Conservation (phyloP, 106 monocot species). For the Acanthochlamys bracteata region DNA sequence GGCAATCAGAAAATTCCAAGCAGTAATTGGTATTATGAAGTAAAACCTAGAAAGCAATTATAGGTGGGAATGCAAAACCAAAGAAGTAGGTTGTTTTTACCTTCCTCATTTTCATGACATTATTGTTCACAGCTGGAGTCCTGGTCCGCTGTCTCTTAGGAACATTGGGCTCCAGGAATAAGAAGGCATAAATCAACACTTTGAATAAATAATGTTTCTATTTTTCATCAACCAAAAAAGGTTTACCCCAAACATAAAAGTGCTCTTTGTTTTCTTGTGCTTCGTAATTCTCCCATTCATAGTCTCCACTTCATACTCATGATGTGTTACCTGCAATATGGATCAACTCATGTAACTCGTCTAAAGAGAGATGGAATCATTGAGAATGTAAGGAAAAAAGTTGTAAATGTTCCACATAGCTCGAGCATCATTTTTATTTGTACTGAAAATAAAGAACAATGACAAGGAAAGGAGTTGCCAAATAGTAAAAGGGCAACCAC, state of each 20-base stretch:
- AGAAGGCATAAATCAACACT: background rate
- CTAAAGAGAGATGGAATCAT: no score
- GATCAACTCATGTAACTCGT: no score
- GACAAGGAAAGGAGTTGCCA: no score
- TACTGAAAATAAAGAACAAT: no score
- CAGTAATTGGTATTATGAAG: background rate
- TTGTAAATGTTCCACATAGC: no score
- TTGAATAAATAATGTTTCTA: no score
- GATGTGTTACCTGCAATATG: conserved; percentile 62
- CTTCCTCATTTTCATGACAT: conserved; percentile 28
- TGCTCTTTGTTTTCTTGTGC: conserved; percentile 77
- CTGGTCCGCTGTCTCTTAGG: conserved; percentile 17
- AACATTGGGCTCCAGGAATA: conserved; percentile 34
- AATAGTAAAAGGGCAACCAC: no score
- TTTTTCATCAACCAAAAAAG: background rate
- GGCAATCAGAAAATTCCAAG: no score
- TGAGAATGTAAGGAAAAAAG: no score
- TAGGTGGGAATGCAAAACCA: no score
- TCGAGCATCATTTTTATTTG: no score
- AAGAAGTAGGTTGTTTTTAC: conserved; percentile 5
- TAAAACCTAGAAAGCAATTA: conserved; percentile 12
- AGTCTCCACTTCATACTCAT: conserved; percentile 95
- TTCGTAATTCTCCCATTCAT: conserved; percentile 73
- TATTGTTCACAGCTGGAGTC: conserved; percentile 28
- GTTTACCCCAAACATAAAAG: conserved; percentile 69